A percentile compares a stretch with the other conserved stretches of the same genome.
These are phyloP conservation scores for Phytopythium kandeliae DNA, from an alignment of 352 stramenopile species.

Conservation along the genomic window DNA sequence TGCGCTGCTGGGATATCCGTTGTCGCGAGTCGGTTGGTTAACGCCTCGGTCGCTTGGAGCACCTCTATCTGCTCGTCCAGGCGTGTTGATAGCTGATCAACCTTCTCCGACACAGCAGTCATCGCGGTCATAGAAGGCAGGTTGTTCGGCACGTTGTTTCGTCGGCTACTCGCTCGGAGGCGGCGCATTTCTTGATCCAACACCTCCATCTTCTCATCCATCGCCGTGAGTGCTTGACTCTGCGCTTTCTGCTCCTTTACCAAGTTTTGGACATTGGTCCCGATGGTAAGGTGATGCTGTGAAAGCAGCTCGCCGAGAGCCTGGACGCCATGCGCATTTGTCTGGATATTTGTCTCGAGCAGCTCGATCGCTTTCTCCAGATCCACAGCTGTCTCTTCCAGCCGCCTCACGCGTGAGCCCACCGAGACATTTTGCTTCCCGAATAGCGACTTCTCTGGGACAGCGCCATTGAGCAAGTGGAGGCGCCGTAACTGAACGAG, in stretches of 20 bases:
- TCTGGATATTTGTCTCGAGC: slow-evolving; percentile 33
- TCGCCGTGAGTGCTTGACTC: slow-evolving; percentile 31
- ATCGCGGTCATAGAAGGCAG: slow-evolving; percentile 16
- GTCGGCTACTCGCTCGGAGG: slow-evolving; percentile 28
- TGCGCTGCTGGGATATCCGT: slow-evolving; percentile 35
- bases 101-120: slow-evolving; percentile 18
- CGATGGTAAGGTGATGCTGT: slow-evolving; percentile 29
- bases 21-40: slow-evolving; percentile 23
- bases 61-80: slow-evolving; percentile 19
- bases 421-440: slow-evolving; percentile 60
- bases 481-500: slow-evolving; percentile 53
- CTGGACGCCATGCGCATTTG: slow-evolving; percentile 30
- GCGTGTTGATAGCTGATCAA: slow-evolving; percentile 32
- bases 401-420: slow-evolving; percentile 44
- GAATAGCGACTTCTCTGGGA: slow-evolving; percentile 44
- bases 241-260: slow-evolving; percentile 36
- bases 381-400: slow-evolving; percentile 45
- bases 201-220: slow-evolving; percentile 54
- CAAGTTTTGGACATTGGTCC: slow-evolving; percentile 33
- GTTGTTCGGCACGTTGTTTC: slow-evolving; percentile 26
- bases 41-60: slow-evolving; percentile 25
- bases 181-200: slow-evolving; percentile 50
- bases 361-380: slow-evolving; percentile 48
- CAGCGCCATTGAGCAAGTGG: slow-evolving; percentile 44
- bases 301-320: slow-evolving; percentile 26